Evolutionary conservation across 2,329 filamentous ascomycete species (phyloP), one percentile per base, ranked within the genome.

Genomic region (Bipolaris oryzae): DNA sequence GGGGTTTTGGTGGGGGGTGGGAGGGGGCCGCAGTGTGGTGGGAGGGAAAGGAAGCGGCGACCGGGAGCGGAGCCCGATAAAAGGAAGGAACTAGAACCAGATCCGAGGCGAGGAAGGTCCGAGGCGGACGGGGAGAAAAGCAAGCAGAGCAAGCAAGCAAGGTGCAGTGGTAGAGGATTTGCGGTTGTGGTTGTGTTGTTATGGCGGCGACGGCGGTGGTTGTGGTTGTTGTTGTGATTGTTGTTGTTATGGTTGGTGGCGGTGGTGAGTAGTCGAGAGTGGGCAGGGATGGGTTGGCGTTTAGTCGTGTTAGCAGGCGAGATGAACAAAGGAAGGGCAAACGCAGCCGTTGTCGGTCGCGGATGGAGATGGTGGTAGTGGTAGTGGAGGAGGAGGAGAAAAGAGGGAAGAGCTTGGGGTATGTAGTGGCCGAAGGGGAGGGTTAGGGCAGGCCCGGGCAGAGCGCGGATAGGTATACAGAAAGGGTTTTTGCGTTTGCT

Each of bases 401-500:
- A 48, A 50, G 58, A 49, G 57, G 50, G 25, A 28, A 9, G 25
- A 28, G 25, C 25, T 28, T 47, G 53, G 23, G 7, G 58, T 56
- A 57, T 47, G 53, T 50, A 55, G 60, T 55, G 50, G 42, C 10
- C 9, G n/a, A 33, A 53, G 67, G 51, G 59, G 47, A 55, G 50
- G 20, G 13, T 34, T 57, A 47, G 57, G 49, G 52, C 35, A 45
- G 50, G 44, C 51, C 38, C 59, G 62, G 59, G 60, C 63, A 57
- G 54, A 42, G 37, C 31, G 38, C 55, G 39, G 50, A 51, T 57
- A 54, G 55, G 55, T 57, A 57, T 57, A 57, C 55, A 45, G 55
- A 61, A 69, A 64, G 62, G 66, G 65, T 67, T 69, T 69, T 69
- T 67, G 62, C 61, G 60, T 63, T 67, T 64, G 55, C 53, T 56